phyloP scores from a whole-genome alignment of 208 protist species.

The Acanthamoeba castellanii region DNA sequence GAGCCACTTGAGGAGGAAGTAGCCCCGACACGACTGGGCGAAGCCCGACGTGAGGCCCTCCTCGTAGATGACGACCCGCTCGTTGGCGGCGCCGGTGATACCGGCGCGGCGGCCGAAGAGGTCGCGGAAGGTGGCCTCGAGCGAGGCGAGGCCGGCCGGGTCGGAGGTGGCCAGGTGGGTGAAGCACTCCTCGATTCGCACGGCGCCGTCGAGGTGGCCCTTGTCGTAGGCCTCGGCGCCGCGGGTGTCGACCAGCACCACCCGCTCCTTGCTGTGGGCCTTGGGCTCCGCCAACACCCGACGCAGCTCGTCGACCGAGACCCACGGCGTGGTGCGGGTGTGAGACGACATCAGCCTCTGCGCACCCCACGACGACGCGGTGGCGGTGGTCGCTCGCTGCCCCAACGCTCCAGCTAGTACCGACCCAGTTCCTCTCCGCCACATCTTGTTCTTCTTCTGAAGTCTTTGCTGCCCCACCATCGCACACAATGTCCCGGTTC shows the following conservation, averaged over 20 bases:
- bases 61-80: constrained; percentile 31
- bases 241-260: constrained; percentile 31
- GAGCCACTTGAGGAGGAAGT: constrained; percentile 46
- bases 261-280: neutral
- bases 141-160: neutral
- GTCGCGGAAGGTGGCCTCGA: constrained; percentile 19
- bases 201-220: constrained; percentile 40
- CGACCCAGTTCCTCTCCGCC: neutral
- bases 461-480: no score
- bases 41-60: constrained; percentile 46
- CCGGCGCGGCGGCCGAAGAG: constrained; percentile 18
- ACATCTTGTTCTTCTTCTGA: neutral
- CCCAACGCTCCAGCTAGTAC: neutral
- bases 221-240: constrained; percentile 2
- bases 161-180: constrained; percentile 43
- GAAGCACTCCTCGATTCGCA: constrained; percentile 43
- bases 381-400: no score
- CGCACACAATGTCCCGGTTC: no score
- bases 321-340: neutral
- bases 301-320: constrained; percentile 27
- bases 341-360: neutral
- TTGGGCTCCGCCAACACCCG: neutral
- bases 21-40: constrained; percentile 50
- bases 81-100: neutral
- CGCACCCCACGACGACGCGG: neutral